Base-by-base conservation (phyloP, 2,329 filamentous ascomycete species). In the Aspergillus quadrilineatus region DNA sequence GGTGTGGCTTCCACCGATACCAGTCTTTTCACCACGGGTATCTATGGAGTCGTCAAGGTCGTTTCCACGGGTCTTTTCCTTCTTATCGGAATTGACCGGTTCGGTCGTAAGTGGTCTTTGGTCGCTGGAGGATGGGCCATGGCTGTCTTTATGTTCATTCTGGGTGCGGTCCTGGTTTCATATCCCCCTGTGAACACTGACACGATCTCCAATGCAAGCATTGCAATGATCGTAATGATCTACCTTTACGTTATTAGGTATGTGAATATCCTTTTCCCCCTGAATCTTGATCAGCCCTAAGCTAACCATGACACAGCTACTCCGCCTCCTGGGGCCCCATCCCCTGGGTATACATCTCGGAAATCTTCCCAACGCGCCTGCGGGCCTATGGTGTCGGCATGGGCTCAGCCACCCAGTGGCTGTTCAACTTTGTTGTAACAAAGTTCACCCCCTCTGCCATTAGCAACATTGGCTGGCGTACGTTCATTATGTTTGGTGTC, bases 341-440 rank as follows among this genome's bases (percentile, higher is more conserved):
- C 6, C 71, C 71, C 1, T 73, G 70, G 71, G 70, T 71, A 4
- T 72, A 71, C 46, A 58, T 73, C 9, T 53, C 32, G 4, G 50
- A 73, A 65, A 74, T 75, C 45, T 75, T 76, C 65, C 73, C 73
- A 5, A 75, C 71, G 1, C 69, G 72, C 12, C 65, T 77, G 3
- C 71, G 74, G 26, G 69, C 70, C 1, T 75, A 75, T 55, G 73
- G 75, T 54, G 73, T 76, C 8, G 73, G 72, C 7, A 67, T 76
- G 46, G 73, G 71, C 34, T 66, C 74, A 8, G 66, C 72, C 12
- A 72, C 69, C 0, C 71, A 75, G 45, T 75, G 73, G 73, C 64
- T 75, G 0, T 76, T 76, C 64, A 77, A 75, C 55, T 76, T 77
- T 44, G 70, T 75, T 15, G 68, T 77, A 47, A 75, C 74, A 0